Evolutionary conservation across 2,329 filamentous ascomycete genomes (phyloP), one percentile per base, ranked within the genome.

Genomic region (Pyrenophora graminea): DNA sequence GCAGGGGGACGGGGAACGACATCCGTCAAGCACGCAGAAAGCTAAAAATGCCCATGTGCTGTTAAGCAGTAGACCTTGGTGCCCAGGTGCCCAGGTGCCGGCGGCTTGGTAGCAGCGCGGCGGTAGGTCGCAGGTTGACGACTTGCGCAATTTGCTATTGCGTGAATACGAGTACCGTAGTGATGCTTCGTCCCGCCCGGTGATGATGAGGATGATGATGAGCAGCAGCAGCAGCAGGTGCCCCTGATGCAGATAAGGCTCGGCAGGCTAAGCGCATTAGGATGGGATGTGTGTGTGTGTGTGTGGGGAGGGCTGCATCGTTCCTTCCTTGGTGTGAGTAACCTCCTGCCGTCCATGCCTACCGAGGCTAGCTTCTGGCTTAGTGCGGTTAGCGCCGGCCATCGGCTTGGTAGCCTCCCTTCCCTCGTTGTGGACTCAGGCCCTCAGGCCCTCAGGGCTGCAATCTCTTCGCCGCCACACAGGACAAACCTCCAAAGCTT

Each of bases 401-500:
- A 21, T 21, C 19, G 19, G 19, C 3, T 5, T 21, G 19, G 19
- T 21, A 21, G 19, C 19, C 5, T 21, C 27, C 27, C 27, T 15
- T 15, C 15, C 15, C 15, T 15, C 15, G 15, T 15, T 15, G 15
- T 15, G 15, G 1, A 15, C 15, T 15, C 15, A 15, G 15, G 15
- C 15, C 15, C 15, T 15, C 15, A 15, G 15, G 15, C 15, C 15
- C 15, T 45, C 42, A 48, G 45, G 19, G 13, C n/a, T 46, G 55
- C 55, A 59, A 58, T 57, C 34, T 63, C 53, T 37, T 47, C 17
- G 31, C 33, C 39, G 44, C 44, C 37, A 36, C 37, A 36, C 34
- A 31, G 13, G 23, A 36, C 33, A 18, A n/a, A n/a, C 45, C 37
- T 30, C 30, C 44, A 33, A 58, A 60, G 63, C 63, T 66, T 66